A percentile compares a stretch with the other conserved stretches of the same genome.
Conservation (phyloP, 306 rosid genomes). For the Sophora flavescens region DNA sequence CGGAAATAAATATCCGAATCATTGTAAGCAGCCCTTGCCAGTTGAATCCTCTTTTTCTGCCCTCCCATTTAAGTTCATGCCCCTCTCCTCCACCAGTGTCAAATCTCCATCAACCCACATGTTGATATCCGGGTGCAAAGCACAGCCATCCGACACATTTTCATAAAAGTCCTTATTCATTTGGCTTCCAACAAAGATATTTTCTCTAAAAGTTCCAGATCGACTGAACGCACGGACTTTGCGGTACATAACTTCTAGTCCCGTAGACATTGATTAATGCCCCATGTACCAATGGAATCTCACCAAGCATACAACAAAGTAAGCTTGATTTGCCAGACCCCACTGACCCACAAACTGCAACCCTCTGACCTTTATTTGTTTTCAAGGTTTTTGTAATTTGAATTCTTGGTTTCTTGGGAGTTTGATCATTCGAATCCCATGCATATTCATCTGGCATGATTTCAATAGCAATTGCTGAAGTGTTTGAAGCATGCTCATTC, state of each 20-base stretch:
- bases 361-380: conserved; percentile 73
- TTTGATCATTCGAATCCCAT: conserved; percentile 68
- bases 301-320: conserved; percentile 75
- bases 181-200: conserved; percentile 79
- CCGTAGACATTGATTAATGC: conserved; percentile 61
- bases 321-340: too few relatives aligned
- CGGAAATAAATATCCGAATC: conserved; percentile 87
- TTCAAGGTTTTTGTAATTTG: conserved; percentile 57
- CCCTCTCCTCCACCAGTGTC: conserved; percentile 84
- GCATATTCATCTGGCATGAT: conserved; percentile 70
- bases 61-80: conserved; percentile 94
- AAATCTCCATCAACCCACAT: conserved; percentile 79
- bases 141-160: conserved; percentile 79
- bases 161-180: conserved; percentile 65
- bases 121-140: conserved; percentile 76
- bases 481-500: conserved; percentile 42
- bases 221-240: conserved; percentile 96
- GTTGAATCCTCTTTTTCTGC: conserved; percentile 91
- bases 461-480: conserved; percentile 61
- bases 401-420: conserved; percentile 65
- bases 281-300: conserved; percentile 82
- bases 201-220: conserved; percentile 87
- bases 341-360: conserved; percentile 88
- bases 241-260: conserved; percentile 83
- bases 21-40: conserved; percentile 88